Evolutionary conservation across 805 yeast species (phyloP).

Genomic region (Debaryomyces hansenii): DNA sequence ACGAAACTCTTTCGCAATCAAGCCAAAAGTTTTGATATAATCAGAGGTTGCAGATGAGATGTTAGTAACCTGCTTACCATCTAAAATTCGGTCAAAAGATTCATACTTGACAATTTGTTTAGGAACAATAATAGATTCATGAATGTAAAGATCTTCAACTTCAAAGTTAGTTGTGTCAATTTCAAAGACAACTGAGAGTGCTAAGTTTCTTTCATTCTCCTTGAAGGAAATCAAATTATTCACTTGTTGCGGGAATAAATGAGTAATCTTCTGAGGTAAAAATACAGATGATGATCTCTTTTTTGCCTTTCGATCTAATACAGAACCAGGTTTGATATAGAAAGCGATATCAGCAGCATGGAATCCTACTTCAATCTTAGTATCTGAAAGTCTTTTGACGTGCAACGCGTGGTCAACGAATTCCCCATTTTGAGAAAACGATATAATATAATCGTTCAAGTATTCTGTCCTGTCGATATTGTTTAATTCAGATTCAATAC

Average conservation of each 20-base stretch:
- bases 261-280: slow-evolving; percentile 71
- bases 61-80: slow-evolving; percentile 20
- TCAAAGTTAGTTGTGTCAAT: slow-evolving; percentile 72
- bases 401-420: slow-evolving; percentile 80
- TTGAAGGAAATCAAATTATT: slow-evolving; percentile 61
- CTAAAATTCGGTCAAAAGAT: slow-evolving; percentile 54
- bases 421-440: slow-evolving; percentile 57
- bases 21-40: slow-evolving; percentile 60
- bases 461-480: slow-evolving; percentile 50
- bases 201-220: slow-evolving; percentile 58
- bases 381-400: slow-evolving; percentile 60
- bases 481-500: slow-evolving; percentile 37
- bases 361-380: slow-evolving; percentile 76
- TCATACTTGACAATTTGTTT: slow-evolving; percentile 54
- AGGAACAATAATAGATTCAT: slow-evolving; percentile 70
- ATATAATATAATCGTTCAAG: slow-evolving; percentile 59
- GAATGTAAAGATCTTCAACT: slow-evolving; percentile 74
- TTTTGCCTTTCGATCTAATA: slow-evolving; percentile 84
- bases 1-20: slow-evolving; percentile 68
- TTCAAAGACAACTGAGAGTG: slow-evolving; percentile 77
- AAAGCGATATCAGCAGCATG: slow-evolving; percentile 82
- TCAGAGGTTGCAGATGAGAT: slow-evolving; percentile 60
- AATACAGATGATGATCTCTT: slow-evolving; percentile 88
- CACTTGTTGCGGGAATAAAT: slow-evolving; percentile 67
- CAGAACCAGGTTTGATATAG: slow-evolving; percentile 68